Percentiles rank a stretch among this genome's conserved stretches.
These are phyloP conservation scores for Podospora tetraspora DNA, from an alignment of 495 filamentous ascomycete species.

Conservation along the genomic window DNA sequence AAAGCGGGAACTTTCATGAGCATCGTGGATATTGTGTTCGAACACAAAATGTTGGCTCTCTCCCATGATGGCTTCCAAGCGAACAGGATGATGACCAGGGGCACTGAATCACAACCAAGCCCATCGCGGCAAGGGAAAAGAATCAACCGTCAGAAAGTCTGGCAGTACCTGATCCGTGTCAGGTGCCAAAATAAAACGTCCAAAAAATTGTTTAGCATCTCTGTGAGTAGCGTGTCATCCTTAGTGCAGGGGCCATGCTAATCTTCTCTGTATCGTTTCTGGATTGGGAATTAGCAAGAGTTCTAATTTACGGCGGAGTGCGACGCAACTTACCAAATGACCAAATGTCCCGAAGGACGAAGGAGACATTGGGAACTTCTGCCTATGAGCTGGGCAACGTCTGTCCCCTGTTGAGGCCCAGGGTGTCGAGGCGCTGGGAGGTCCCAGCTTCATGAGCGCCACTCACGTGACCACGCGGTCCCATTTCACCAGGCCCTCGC, in stretches of 20 bases:
- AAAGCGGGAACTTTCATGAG: background rate
- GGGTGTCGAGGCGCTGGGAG: background rate
- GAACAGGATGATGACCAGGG: background rate
- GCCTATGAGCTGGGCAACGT: background rate
- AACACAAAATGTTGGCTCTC: background rate
- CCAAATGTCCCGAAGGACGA: slow-evolving; percentile 32
- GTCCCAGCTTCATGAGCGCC: background rate
- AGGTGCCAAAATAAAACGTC: slow-evolving; percentile 7
- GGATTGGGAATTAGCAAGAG: slow-evolving; percentile 15
- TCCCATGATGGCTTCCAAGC: background rate
- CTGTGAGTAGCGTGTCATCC: slow-evolving; percentile 99
- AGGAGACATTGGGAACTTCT: background rate
- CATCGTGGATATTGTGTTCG: background rate
- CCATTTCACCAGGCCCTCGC: background rate
- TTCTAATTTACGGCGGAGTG: slow-evolving; percentile 3
- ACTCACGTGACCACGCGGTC: slow-evolving; percentile 9
- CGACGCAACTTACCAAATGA: slow-evolving; percentile 29
- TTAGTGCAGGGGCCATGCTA: slow-evolving; percentile 99
- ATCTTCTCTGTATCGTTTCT: slow-evolving; percentile 69
- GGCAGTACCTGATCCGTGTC: too few species aligned
- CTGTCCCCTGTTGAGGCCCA: background rate
- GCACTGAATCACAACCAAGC: background rate
- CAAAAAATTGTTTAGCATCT: slow-evolving; percentile 72
- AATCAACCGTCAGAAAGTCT: background rate
- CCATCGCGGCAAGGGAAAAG: background rate